A percentile compares a stretch with the other conserved stretches of the same genome.
Evolutionary conservation across 306 rosid genomes (phyloP).

Genomic region (Pyrus pyrifolia): DNA sequence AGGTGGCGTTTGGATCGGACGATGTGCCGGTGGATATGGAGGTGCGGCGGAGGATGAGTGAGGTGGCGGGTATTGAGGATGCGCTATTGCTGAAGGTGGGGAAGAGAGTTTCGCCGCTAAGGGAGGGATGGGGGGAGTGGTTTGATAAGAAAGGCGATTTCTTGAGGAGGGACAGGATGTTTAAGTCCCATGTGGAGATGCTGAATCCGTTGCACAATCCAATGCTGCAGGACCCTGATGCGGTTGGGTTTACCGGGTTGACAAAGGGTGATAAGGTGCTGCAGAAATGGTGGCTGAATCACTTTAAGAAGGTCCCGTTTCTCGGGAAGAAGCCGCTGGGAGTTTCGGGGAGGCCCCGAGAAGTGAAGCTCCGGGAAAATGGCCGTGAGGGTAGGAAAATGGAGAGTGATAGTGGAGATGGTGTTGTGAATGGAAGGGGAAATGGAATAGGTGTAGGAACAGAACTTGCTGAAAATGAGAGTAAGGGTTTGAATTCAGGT

Average conservation of each 20-base stretch:
- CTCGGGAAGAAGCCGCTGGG: conserved; percentile 27
- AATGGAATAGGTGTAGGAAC: not conserved
- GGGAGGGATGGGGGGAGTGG: conserved; percentile 92
- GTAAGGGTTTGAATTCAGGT: conserved; percentile 4
- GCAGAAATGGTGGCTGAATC: conserved; percentile 56
- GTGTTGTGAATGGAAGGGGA: not conserved
- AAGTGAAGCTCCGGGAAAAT: conserved; percentile 11
- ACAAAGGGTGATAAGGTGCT: conserved; percentile 54
- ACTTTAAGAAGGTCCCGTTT: conserved; percentile 54
- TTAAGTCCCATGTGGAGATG: conserved; percentile 56
- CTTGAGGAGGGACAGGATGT: conserved; percentile 67
- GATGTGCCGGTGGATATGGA: conserved; percentile 62
- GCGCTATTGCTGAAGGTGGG: conserved; percentile 53
- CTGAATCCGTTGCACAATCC: conserved; percentile 63
- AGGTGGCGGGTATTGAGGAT: conserved; percentile 49
- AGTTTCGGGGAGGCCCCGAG: conserved; percentile 5
- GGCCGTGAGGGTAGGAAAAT: not conserved
- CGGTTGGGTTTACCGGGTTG: conserved; percentile 32
- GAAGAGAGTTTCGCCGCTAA: conserved; percentile 45
- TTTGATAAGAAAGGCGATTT: conserved; percentile 68
- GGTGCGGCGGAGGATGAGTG: conserved; percentile 28
- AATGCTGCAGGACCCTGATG: conserved; percentile 77
- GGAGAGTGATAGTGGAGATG: not conserved
- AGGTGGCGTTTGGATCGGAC: conserved; percentile 64
- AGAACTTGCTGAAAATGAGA: conserved; percentile 16